Evolutionary conservation across 306 rosid species (phyloP).

Genomic region (Castanopsis chinensis): DNA sequence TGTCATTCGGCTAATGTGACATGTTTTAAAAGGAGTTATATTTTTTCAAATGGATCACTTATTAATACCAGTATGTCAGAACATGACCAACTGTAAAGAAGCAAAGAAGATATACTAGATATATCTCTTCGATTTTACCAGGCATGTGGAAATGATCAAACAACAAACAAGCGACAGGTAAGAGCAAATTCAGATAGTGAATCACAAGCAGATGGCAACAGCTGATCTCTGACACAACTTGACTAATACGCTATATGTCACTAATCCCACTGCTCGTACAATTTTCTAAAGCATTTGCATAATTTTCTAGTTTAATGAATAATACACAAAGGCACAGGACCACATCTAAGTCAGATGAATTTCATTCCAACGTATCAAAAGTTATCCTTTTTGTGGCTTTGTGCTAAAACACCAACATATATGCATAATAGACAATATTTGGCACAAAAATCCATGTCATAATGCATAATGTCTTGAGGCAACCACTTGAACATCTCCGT

Average conservation of each 20-base stretch:
- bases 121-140: neutral
- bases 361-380: neutral
- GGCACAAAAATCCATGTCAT: neutral
- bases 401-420: neutral
- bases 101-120: neutral
- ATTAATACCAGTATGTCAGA: slow-evolving; percentile 5
- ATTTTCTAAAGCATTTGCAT: neutral
- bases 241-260: neutral
- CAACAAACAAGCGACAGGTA: neutral
- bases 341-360: neutral
- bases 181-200: neutral
- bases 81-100: neutral
- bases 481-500: neutral
- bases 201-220: neutral
- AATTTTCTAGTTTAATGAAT: neutral
- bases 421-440: neutral
- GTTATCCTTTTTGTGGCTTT: neutral
- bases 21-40: no score
- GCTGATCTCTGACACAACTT: neutral
- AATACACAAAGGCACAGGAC: neutral
- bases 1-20: neutral
- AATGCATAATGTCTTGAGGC: neutral
- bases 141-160: slow-evolving; percentile 15
- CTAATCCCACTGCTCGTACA: neutral
- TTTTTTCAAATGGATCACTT: no score